Base-by-base conservation (phyloP, 2,329 filamentous ascomycete species). In the Arthrobotrys conoides region DNA sequence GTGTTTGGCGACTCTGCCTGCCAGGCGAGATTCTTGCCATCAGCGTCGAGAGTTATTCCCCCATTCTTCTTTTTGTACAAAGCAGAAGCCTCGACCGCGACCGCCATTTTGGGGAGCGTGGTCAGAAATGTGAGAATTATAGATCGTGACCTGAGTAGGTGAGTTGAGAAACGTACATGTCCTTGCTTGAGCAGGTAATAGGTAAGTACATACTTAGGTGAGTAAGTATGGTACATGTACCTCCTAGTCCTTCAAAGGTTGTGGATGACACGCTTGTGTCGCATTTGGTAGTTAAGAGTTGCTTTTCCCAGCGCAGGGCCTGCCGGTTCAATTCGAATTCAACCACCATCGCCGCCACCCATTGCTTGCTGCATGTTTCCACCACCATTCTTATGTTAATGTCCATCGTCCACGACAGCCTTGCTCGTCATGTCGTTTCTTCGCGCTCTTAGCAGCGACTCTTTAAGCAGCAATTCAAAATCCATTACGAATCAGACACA, bases 21-120 rank as follows among this genome's bases (percentile, higher is more conserved):
- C 95, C 95, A 99, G 84, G 90, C 91, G 79, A 98, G 89, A 44
- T 88, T 90, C 83, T 89, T 89, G 82, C 90, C 88, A 84, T 97
- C 93, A 71, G 88, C 86, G 16, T 92, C 90, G 82, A 98, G 87
- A 27, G 90, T 89, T 82, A 99, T 86, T 78, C 89, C 89, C 84
- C 96, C 96, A 87, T 98, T 93, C 85, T 97, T 96, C 87, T 98
- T 99, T 86, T 97, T 98, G 88, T 96, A 98, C 75, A 91, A 87
- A 66, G 92, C 91, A 80, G 88, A 89, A 76, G 91, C 93, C 81
- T 87, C 88, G 66, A 89, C 38, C 38, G 12, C 90, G 80, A 87
- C 84, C 30, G 88, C 86, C 90, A 91, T 91, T 20, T 5, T 24
- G 38, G 9, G 4, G 33, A 36, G 33, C 4, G 8, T 12, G 27